These are phyloP conservation scores for Strigomonas galati DNA, from an alignment of 208 protist species.

Conservation along the genomic window DNA sequence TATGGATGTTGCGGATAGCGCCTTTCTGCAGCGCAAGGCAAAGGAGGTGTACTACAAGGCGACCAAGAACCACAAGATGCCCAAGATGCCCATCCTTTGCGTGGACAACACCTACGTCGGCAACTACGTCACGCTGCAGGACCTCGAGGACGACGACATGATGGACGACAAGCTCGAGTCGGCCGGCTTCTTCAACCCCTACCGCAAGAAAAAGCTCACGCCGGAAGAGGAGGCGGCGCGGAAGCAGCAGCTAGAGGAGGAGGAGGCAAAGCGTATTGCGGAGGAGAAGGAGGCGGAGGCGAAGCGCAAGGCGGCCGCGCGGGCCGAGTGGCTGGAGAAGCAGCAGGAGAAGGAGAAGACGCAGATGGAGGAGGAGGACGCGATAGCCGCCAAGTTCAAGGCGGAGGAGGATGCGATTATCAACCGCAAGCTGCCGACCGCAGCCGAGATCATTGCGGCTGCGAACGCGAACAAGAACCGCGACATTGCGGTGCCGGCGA, in stretches of 20 bases:
- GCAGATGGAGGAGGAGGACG: slow-evolving; percentile 7
- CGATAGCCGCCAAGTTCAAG: background rate
- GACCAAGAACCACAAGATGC: slow-evolving; percentile 23
- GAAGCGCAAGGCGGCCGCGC: background rate
- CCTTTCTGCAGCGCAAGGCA: slow-evolving; percentile 38
- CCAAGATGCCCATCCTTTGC: slow-evolving; percentile 51
- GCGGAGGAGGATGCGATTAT: background rate
- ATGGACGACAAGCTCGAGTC: slow-evolving; percentile 39
- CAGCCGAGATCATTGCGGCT: background rate
- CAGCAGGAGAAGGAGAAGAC: background rate
- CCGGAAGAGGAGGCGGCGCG: slow-evolving; percentile 12
- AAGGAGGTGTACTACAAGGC: slow-evolving; percentile 32
- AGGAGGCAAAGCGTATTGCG: background rate
- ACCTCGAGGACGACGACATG: slow-evolving; percentile 60
- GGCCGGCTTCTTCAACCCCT: slow-evolving; percentile 24
- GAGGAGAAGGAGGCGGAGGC: slow-evolving; percentile 5
- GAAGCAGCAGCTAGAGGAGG: background rate
- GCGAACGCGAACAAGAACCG: background rate
- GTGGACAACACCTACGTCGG: slow-evolving; percentile 57
- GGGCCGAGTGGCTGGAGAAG: background rate
- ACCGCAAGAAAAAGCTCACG: background rate
- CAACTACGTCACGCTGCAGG: slow-evolving; percentile 53
- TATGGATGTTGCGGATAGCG: slow-evolving; percentile 67
- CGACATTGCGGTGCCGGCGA: too few species aligned
- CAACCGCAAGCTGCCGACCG: too few species aligned